phyloP scores from a whole-genome alignment of 495 filamentous ascomycete genomes.

The Usnea hakonensis region DNA sequence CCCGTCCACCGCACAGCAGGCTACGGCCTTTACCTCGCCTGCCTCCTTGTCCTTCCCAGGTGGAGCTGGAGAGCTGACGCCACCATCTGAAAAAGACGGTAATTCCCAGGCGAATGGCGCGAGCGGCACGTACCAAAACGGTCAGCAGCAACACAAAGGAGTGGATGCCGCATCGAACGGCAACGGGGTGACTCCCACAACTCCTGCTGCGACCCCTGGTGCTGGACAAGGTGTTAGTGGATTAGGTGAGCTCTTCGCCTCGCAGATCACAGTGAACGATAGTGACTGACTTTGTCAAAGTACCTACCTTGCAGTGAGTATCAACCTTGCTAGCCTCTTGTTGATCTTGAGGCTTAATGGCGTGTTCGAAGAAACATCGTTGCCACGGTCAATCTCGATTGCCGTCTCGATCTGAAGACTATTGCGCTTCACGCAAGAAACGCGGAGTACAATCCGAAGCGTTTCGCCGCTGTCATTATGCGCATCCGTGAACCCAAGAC shows the following conservation, averaged over 20 bases:
- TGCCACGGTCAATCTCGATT: slow-evolving; percentile 97
- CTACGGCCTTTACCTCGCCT: slow-evolving; percentile 82
- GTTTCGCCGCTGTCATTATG: slow-evolving; percentile 99
- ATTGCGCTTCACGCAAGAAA: slow-evolving; percentile 98
- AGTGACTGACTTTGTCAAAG: slow-evolving; percentile 25
- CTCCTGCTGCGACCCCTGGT: slow-evolving; percentile 88
- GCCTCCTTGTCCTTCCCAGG: slow-evolving; percentile 86
- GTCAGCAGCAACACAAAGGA: slow-evolving; percentile 48
- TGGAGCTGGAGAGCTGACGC: slow-evolving; percentile 71
- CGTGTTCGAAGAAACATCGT: slow-evolving; percentile 90
- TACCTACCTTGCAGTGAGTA: slow-evolving; percentile 98
- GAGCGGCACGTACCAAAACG: slow-evolving; percentile 47
- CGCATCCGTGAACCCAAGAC: slow-evolving; percentile 99
- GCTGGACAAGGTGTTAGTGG: slow-evolving; percentile 74
- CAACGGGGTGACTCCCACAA: slow-evolving; percentile 89
- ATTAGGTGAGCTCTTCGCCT: slow-evolving; percentile 36
- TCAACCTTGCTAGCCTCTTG: slow-evolving; percentile 42
- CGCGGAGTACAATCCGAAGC: slow-evolving; percentile 97
- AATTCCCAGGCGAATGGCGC: slow-evolving; percentile 38
- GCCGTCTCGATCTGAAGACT: slow-evolving; percentile 96
- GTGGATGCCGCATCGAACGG: slow-evolving; percentile 52
- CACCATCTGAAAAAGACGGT: slow-evolving; percentile 60
- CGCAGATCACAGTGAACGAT: background rate
- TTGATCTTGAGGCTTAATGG: slow-evolving; percentile 55
- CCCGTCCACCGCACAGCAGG: slow-evolving; percentile 78